Conservation (phyloP, 2,329 filamentous ascomycete species). For the Cylindrodendrum hubeiense region DNA sequence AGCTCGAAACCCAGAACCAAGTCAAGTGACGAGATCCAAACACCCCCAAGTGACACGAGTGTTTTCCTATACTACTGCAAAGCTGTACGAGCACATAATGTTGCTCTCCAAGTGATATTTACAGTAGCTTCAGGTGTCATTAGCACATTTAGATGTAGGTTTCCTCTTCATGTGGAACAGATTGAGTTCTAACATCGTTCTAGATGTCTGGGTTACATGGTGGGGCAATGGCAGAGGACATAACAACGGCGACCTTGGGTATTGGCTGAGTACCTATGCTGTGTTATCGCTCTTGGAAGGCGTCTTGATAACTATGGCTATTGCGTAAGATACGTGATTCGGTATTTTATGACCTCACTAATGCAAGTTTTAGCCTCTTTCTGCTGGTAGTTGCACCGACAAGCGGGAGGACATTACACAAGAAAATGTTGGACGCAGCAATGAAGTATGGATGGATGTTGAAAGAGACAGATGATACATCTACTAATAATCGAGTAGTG, state of each 20-base stretch:
- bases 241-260: conserved; percentile 41
- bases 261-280: conserved; percentile 47
- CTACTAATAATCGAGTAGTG: conserved; percentile 27
- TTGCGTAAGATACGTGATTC: conserved; percentile 34
- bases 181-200: background rate
- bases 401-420: conserved; percentile 42
- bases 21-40: background rate
- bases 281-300: conserved; percentile 42
- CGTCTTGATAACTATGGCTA: conserved; percentile 40
- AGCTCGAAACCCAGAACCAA: background rate
- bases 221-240: conserved; percentile 47
- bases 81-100: conserved; percentile 36
- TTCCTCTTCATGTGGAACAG: background rate
- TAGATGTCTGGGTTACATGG: conserved; percentile 48
- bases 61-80: conserved; percentile 47
- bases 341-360: background rate
- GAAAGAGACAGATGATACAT: too few species aligned
- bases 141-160: conserved; percentile 43
- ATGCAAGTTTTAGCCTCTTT: conserved; percentile 34
- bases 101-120: conserved; percentile 31
- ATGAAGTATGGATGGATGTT: conserved; percentile 35
- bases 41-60: conserved; percentile 38
- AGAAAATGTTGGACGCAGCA: conserved; percentile 38
- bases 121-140: conserved; percentile 35
- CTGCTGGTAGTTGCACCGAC: conserved; percentile 43